Conservation (phyloP, 1,284 basidiomycete species). For the Entoloma clypeatum region DNA sequence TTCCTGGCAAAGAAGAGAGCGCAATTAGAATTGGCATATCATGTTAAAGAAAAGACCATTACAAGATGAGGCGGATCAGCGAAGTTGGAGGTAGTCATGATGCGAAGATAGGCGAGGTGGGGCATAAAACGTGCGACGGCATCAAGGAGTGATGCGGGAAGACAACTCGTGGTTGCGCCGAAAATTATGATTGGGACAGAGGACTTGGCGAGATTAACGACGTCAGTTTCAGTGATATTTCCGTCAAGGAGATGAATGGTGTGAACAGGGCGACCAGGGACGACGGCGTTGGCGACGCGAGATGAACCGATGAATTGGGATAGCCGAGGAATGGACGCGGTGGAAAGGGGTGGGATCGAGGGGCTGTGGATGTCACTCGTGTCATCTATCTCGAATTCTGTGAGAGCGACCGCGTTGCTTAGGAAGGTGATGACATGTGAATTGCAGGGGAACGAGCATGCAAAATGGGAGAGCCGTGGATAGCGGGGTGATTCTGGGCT, state of each 20-base stretch:
- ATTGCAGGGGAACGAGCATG: slow-evolving; percentile 58
- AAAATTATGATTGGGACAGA: slow-evolving; percentile 41
- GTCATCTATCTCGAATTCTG: slow-evolving; percentile 51
- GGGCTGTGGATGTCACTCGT: slow-evolving; percentile 23
- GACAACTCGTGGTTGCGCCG: slow-evolving; percentile 41
- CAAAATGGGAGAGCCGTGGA: slow-evolving; percentile 49
- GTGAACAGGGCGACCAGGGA: slow-evolving; percentile 61
- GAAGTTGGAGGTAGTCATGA: slow-evolving; percentile 49
- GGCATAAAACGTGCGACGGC: slow-evolving; percentile 43
- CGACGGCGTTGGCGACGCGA: slow-evolving; percentile 47
- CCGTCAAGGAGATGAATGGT: slow-evolving; percentile 56
- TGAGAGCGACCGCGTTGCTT: slow-evolving; percentile 43
- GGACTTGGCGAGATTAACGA: slow-evolving; percentile 46
- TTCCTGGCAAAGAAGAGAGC: too few species aligned
- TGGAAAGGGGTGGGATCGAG: slow-evolving; percentile 29
- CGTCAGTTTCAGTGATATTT: slow-evolving; percentile 50
- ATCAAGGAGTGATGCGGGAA: slow-evolving; percentile 43
- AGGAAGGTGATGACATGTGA: slow-evolving; percentile 54
- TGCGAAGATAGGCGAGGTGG: slow-evolving; percentile 46
- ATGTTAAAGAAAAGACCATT: too few species aligned
- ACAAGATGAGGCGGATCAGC: slow-evolving; percentile 38
- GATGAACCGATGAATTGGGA: slow-evolving; percentile 58
- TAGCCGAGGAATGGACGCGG: slow-evolving; percentile 45
- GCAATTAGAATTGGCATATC: too few species aligned
- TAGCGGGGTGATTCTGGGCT: slow-evolving; percentile 31